Base-by-base conservation (phyloP, 805 yeast species). In the Grigorovia transvaalensis region DNA sequence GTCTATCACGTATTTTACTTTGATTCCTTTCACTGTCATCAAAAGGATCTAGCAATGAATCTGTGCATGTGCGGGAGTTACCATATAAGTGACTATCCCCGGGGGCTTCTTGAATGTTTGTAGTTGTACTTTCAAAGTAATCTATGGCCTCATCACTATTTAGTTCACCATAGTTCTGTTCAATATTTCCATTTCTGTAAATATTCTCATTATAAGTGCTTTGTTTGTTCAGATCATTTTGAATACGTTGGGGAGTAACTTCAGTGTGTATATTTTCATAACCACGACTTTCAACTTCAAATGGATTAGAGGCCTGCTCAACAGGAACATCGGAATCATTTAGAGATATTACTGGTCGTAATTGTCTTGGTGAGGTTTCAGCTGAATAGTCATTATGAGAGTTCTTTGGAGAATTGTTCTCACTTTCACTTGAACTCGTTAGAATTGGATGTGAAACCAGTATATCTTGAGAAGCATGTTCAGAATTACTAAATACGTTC, bases 11-110 rank as follows among this genome's bases (percentile, higher is more conserved):
- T 23, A 38, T 7, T 7, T 38, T 38, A 3, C 42, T 38, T 38
- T 38, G 42, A 38, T 7, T 38, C 15, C 15, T 17, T 9, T 40
- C 40, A 18, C 18, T 33, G 20, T 13, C 40, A 3, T 12, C n/a
- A 44, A 49, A 49, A 33, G 51, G 47, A 23, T 49, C 40, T 18
- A 49, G 15, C 18, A 49, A 23, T 43, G 42, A 38, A 7, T 38
- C 42, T 7, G 42, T 38, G 15, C 41, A 18, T 7, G 17, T 8
- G 8, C n/a, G 17, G 3, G n/a, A 7, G 15, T 15, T n/a, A 38
- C 4, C 42, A 8, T 15, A 38, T 2, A 38, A 38, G 8, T 13
- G 42, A 38, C 17, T 38, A 3, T 38, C 42, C 27, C 6, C 27
- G 6, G 15, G 42, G 12, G n/a, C 15, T 38, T 38, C 42, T 15